These are phyloP conservation scores for Letharia columbiana DNA, from an alignment of 495 filamentous ascomycete genomes.

Conservation along the genomic window DNA sequence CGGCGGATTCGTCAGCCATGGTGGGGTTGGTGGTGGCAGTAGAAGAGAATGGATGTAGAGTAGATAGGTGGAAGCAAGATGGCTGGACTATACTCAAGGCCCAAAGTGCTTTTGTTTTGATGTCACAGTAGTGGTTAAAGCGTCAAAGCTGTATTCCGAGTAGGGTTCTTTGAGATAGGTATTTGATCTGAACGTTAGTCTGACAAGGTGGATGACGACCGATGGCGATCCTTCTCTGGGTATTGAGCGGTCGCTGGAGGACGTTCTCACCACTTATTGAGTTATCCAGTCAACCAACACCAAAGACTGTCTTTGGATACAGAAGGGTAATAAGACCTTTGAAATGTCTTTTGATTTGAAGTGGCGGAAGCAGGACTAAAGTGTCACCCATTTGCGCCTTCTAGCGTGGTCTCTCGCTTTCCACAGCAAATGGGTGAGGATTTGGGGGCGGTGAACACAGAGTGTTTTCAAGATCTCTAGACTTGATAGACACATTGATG, in stretches of 20 bases:
- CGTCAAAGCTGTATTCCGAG: not conserved
- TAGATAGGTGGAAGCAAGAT: not conserved
- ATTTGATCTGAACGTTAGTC: not conserved
- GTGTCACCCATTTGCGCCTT: slow-evolving; percentile 1
- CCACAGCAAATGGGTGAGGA: not conserved
- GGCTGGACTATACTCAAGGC: not conserved
- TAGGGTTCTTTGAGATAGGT: not conserved
- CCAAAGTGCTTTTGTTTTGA: not conserved
- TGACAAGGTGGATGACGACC: slow-evolving; percentile 3
- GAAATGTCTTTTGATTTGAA: not conserved
- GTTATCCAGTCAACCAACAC: not conserved
- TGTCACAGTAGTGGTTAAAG: not conserved
- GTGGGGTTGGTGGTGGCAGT: not conserved
- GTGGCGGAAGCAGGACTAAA: not conserved
- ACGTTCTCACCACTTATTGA: not conserved
- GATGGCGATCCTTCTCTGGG: not conserved
- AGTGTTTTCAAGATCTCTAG: not conserved
- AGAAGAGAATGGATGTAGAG: not conserved
- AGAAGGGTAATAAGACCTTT: not conserved
- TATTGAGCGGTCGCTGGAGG: not conserved
- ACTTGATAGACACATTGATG: not conserved
- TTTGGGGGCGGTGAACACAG: not conserved
- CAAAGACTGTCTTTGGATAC: not conserved
- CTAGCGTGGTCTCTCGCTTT: slow-evolving; percentile 20
- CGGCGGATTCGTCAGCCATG: slow-evolving; percentile 37